phyloP scores from a whole-genome alignment of 163 green algal genomes.

The Chloromonas sp. region DNA sequence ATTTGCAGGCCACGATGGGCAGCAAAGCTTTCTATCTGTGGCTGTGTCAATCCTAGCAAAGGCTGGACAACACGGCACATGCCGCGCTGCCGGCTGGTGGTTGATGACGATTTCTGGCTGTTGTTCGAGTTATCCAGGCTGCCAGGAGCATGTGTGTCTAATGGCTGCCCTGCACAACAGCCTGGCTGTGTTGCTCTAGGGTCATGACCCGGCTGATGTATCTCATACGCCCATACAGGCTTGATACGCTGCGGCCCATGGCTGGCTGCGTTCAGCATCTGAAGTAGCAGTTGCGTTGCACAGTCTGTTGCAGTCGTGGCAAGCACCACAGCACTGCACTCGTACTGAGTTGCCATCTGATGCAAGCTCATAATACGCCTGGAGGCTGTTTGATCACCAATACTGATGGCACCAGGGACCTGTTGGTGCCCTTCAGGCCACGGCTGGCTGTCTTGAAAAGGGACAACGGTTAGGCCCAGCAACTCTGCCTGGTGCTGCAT shows the following conservation, averaged over 20 bases:
- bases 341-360: neutral
- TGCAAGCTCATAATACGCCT: too few relatives aligned
- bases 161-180: neutral
- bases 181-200: neutral
- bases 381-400: neutral
- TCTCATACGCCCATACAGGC: too few relatives aligned
- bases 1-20: too few relatives aligned
- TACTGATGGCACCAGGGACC: neutral
- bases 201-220: neutral
- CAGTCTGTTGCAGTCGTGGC: neutral
- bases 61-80: too few relatives aligned
- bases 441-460: neutral
- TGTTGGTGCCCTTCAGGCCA: neutral
- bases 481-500: neutral
- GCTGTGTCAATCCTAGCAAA: too few relatives aligned
- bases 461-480: neutral
- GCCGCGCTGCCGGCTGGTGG: too few relatives aligned
- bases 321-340: neutral
- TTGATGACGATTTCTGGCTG: too few relatives aligned
- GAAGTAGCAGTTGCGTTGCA: neutral
- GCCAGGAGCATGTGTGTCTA: neutral
- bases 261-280: neutral
- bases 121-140: neutral
- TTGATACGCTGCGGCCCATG: neutral
- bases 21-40: too few relatives aligned